Base-by-base conservation (phyloP, 1,139 yeast species). In the Magnusiomyces magnusii region DNA sequence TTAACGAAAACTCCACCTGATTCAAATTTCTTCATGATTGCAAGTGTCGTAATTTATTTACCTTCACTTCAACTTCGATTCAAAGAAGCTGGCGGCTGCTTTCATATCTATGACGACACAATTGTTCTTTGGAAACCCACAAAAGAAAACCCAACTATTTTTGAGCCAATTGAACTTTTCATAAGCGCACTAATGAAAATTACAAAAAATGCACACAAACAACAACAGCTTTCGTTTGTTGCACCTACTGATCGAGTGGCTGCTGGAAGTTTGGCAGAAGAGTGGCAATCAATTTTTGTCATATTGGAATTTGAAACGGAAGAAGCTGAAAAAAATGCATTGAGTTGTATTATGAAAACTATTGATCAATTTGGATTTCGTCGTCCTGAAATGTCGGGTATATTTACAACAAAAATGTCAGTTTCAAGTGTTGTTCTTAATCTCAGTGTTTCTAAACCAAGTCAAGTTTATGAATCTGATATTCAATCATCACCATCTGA, bases 81-180 rank as follows among this genome's bases (percentile, higher is more conserved):
- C 24, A 36, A 34, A 7, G 53, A 54, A 31, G 27, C 54, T 21
- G 27, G 54, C 47, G 53, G 55, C 39, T 54, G 47, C 36, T 52
- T 59, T 13, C 59, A 59, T 25, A 28, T 59, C 23, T 44, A 54
- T 21, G 61, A 55, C 9, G 59, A 59, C 25, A 57, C 58, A 1
- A 39, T 54, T 39, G 28, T 59, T 2, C 15, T 59, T 21, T 59
- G 61, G 61, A 54, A 47, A 36, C 59, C 61, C 3, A 25, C 47
- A 25, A 31, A 49, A 15, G 44, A 57, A 7, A 53, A 57, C 24
- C 27, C 41, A 0, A n/a, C 19, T 17, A 31, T 34, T 7, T 50
- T 59, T 2, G 36, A 51, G 2, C 59, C 58, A 7, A 13, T 59
- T 2, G 61, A 59, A 21, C 25, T 59, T 5, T 59, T 55, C 47